phyloP scores from a whole-genome alignment of 208 protist species.

The Trypanosoma scelopori region DNA sequence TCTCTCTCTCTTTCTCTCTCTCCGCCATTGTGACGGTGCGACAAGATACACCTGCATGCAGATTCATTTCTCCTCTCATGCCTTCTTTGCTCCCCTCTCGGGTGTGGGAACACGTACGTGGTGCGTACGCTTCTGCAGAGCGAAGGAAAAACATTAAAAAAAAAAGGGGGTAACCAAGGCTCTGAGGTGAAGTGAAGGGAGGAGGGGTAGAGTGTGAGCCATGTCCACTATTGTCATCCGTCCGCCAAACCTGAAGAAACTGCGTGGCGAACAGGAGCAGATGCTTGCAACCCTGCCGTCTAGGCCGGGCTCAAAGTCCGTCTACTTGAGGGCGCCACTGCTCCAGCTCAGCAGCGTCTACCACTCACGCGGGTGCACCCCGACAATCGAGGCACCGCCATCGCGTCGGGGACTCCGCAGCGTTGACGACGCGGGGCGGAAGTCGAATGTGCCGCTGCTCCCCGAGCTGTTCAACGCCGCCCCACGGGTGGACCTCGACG shows the following conservation, averaged over 20 bases:
- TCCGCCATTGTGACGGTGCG: too few species aligned
- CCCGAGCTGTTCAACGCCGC: slow-evolving; percentile 14
- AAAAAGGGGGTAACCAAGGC: neutral
- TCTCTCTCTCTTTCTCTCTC: too few species aligned
- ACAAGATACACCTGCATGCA: too few species aligned
- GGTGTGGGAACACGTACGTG: too few species aligned
- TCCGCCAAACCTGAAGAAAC: slow-evolving; percentile 17
- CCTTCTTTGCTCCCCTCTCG: neutral
- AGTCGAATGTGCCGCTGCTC: slow-evolving; percentile 3
- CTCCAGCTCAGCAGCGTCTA: slow-evolving; percentile 17
- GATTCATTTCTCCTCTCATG: neutral
- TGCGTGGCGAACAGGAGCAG: slow-evolving; percentile 19
- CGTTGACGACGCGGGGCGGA: neutral
- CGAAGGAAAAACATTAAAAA: neutral
- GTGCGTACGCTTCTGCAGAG: neutral
- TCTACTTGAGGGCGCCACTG: slow-evolving; percentile 18
- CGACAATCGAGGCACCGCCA: neutral
- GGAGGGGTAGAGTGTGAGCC: neutral
- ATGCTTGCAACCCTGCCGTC: slow-evolving; percentile 2
- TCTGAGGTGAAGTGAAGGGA: neutral
- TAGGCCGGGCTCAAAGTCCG: neutral
- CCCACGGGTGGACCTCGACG: slow-evolving; percentile 20
- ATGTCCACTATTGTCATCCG: slow-evolving; percentile 31
- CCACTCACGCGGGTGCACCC: slow-evolving; percentile 15
- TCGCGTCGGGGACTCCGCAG: too few species aligned